These are phyloP conservation scores for Hamigera avellanea DNA, from an alignment of 495 filamentous ascomycete genomes.

Conservation along the genomic window DNA sequence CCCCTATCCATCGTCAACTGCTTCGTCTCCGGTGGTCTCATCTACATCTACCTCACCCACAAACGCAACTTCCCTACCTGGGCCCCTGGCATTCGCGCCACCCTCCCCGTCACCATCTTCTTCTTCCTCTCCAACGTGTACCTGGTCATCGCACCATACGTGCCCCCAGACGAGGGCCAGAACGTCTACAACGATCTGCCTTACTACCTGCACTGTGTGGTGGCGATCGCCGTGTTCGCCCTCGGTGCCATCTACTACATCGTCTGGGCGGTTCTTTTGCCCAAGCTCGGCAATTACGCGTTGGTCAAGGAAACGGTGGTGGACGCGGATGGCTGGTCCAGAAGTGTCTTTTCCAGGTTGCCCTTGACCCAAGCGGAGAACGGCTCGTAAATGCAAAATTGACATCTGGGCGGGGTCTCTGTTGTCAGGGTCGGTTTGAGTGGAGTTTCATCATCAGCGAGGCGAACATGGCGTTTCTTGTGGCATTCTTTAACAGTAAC, in stretches of 20 bases:
- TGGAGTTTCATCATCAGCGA: too few relatives aligned
- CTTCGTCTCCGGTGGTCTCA: conserved; percentile 43
- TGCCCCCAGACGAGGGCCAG: conserved; percentile 45
- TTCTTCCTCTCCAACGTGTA: conserved; percentile 47
- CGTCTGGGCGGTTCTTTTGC: conserved; percentile 44
- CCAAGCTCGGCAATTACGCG: conserved; percentile 40
- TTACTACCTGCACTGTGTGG: conserved; percentile 52
- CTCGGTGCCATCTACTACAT: conserved; percentile 44
- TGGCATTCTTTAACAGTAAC: too few relatives aligned
- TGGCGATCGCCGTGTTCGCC: conserved; percentile 44
- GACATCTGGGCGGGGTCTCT: too few relatives aligned
- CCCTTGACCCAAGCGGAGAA: conserved; percentile 9
- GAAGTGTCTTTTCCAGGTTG: conserved; percentile 24
- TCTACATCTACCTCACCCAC: conserved; percentile 44
- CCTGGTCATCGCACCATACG: conserved; percentile 52
- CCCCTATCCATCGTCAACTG: conserved; percentile 49
- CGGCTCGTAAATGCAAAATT: not conserved
- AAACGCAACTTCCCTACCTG: conserved; percentile 25
- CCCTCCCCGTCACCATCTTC: conserved; percentile 38
- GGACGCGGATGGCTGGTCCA: conserved; percentile 42
- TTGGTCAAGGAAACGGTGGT: conserved; percentile 49
- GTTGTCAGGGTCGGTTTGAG: too few relatives aligned
- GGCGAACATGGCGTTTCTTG: too few relatives aligned
- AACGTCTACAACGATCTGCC: conserved; percentile 51
- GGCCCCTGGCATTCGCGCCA: conserved; percentile 22